phyloP scores from a whole-genome alignment of 2,329 filamentous ascomycete genomes.

The Curvularia sp. region DNA sequence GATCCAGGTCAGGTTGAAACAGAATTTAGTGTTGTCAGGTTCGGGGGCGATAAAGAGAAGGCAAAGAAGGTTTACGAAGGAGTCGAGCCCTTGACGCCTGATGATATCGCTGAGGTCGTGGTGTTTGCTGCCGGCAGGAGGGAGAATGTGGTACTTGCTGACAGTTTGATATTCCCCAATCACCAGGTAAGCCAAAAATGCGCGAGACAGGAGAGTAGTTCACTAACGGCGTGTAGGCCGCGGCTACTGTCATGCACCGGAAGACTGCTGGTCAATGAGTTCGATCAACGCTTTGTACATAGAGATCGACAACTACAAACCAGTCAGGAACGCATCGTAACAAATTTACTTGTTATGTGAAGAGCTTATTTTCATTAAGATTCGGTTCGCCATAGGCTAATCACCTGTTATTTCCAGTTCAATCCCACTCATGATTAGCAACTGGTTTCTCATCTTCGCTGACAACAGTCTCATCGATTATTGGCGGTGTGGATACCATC shows the following conservation, averaged over 20 bases:
- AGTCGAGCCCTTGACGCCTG: slow-evolving; percentile 77
- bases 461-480: neutral
- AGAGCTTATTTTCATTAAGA: neutral
- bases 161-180: slow-evolving; percentile 85
- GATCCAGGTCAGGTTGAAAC: slow-evolving; percentile 95
- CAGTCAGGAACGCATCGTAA: neutral
- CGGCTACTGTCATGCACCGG: slow-evolving; percentile 48
- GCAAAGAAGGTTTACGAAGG: slow-evolving; percentile 86
- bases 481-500: neutral
- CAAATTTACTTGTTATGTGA: slow-evolving; percentile 2
- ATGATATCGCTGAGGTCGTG: slow-evolving; percentile 89
- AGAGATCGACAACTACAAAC: slow-evolving; percentile 5
- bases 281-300: slow-evolving; percentile 4
- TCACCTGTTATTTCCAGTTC: neutral
- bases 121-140: slow-evolving; percentile 84
- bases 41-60: slow-evolving; percentile 86
- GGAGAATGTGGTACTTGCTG: slow-evolving; percentile 90
- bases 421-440: neutral
- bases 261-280: slow-evolving; percentile 31
- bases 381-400: neutral
- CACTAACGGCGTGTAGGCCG: slow-evolving; percentile 39
- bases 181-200: slow-evolving; percentile 72
- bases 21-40: slow-evolving; percentile 88
- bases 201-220: neutral
- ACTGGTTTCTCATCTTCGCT: neutral